Evolutionary conservation across 306 rosid genomes (phyloP), one percentile per base, ranked within the genome.

Genomic region (Inga laurina): DNA sequence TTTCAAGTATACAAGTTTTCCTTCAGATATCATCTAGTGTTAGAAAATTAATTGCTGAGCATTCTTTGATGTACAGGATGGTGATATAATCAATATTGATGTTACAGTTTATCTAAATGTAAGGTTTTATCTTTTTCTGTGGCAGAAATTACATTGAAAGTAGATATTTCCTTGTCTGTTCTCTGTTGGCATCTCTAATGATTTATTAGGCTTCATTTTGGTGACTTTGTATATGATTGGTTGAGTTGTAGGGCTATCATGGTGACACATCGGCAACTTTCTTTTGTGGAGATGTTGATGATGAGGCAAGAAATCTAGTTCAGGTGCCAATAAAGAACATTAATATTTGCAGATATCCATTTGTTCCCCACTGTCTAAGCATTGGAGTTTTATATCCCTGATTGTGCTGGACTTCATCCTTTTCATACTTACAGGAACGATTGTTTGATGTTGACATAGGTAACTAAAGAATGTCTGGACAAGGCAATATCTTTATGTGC

Each of bases 401-500:
- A 18, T 4, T 52, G 59, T 52, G 59, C 59, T 52, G 64, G 64
- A 57, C 13, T n/a, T 59, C 76, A 73, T 79, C 39, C 27, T 56
- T 51, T 41, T 39, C 79, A 74, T 84, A 62, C 87, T 86, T 77
- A 78, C 46, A 1, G 48, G 35, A 74, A 30, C 79, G 41, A 73
- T 39, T 82, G 72, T 46, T 82, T 76, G 65, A 24, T 77, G 56
- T 82, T 44, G 64, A 81, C 82, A 84, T 85, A 91, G 99, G 97
- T 93, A 81, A 93, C 99, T 72, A 89, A 88, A 82, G 97, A 96
- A 85, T 83, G 90, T 86, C 85, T 96, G 13, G 89, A 91, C 87
- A 96, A 92, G 85, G 99, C 99, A 69, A 96, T 93, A 87, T 91
- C 97, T 82, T 89, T 93, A 70, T 92, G 99, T 79, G 97, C 91